A percentile compares a stretch with the other conserved stretches of the same genome.
Evolutionary conservation across 352 stramenopile species (phyloP).

Genomic region (Globisporangium middletonii): DNA sequence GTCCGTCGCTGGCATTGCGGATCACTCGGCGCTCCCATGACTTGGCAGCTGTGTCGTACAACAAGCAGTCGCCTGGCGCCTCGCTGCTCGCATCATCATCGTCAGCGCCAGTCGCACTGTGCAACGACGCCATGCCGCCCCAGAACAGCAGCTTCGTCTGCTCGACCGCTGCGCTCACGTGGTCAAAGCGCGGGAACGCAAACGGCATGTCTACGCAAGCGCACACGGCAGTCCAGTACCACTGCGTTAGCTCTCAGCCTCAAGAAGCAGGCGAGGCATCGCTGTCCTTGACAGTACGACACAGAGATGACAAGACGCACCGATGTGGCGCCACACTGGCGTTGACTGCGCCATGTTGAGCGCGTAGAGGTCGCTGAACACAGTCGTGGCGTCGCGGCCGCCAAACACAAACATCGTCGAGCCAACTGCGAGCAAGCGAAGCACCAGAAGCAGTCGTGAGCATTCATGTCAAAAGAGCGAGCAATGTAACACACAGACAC

Average conservation of each 20-base stretch:
- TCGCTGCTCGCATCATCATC: constrained; percentile 7
- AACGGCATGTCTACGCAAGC: constrained; percentile 12
- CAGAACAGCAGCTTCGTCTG: constrained; percentile 50
- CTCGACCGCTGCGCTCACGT: constrained; percentile 45
- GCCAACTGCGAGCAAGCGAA: constrained; percentile 32
- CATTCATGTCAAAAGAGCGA: background rate
- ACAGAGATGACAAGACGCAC: constrained; percentile 14
- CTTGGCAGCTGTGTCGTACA: constrained; percentile 50
- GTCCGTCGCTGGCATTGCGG: constrained; percentile 24
- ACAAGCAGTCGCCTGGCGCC: constrained; percentile 14
- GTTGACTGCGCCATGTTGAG: constrained; percentile 39
- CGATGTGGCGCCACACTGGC: constrained; percentile 44
- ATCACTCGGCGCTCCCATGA: constrained; percentile 37
- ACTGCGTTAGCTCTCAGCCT: background rate
- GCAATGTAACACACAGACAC: background rate
- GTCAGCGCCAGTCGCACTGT: constrained; percentile 14
- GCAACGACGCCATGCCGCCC: constrained; percentile 50
- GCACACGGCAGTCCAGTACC: background rate
- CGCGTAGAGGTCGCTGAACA: constrained; percentile 67
- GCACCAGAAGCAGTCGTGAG: background rate
- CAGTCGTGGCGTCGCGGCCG: constrained; percentile 54
- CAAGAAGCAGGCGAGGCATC: too few species aligned
- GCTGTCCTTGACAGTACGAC: too few species aligned
- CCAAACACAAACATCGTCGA: constrained; percentile 67
- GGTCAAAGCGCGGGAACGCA: constrained; percentile 41